These are phyloP conservation scores for Suillus plorans DNA, from an alignment of 768 basidiomycete genomes.

Conservation along the genomic window DNA sequence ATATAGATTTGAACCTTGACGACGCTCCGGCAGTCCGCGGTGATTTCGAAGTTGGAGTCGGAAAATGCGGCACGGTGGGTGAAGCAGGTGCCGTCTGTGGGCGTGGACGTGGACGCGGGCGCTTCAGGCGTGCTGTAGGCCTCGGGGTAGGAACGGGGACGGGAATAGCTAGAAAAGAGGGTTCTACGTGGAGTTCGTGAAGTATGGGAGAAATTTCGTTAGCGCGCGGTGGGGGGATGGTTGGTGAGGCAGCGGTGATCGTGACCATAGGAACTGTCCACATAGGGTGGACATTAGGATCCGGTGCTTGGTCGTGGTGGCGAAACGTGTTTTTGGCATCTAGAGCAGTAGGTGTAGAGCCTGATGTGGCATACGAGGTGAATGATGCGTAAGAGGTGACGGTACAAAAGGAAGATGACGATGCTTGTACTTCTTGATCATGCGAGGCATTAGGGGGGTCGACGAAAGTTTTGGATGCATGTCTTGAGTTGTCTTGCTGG, in stretches of 20 bases:
- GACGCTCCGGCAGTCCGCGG: neutral
- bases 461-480: neutral
- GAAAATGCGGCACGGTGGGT: neutral
- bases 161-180: neutral
- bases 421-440: neutral
- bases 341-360: neutral
- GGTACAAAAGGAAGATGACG: constrained; percentile 1
- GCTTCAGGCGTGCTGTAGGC: constrained; percentile 6
- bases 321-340: neutral
- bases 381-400: constrained; percentile 5
- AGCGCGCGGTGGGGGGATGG: neutral
- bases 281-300: constrained; percentile 25
- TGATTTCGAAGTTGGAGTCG: neutral
- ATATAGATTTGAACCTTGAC: neutral
- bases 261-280: constrained; percentile 30
- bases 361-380: neutral
- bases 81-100: constrained; percentile 27
- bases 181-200: neutral
- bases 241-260: constrained; percentile 9
- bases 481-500: neutral
- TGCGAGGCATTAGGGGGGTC: neutral
- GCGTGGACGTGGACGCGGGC: constrained; percentile 19
- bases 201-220: constrained; percentile 4
- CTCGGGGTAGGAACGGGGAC: neutral
- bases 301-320: neutral